phyloP scores from a whole-genome alignment of 2,329 filamentous ascomycete species.

The Thelonectria discophora region DNA sequence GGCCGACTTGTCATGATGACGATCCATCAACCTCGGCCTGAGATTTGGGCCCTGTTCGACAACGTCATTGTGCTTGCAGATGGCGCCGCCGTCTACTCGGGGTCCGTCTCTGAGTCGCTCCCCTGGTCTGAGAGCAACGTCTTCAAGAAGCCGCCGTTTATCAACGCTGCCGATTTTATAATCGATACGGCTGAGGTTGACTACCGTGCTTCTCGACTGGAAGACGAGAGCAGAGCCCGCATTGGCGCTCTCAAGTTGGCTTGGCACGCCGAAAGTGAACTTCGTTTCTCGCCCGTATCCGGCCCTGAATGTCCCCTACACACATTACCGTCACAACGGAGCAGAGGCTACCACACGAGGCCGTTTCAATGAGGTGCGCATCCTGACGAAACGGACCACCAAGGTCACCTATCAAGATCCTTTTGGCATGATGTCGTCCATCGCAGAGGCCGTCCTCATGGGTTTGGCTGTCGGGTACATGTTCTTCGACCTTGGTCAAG shows the following conservation, averaged over 20 bases:
- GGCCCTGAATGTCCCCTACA: constrained; percentile 44
- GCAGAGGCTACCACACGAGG: constrained; percentile 58
- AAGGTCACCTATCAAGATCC: constrained; percentile 78
- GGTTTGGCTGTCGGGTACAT: constrained; percentile 77
- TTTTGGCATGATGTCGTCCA: constrained; percentile 75
- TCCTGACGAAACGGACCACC: constrained; percentile 74
- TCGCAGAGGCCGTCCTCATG: constrained; percentile 76
- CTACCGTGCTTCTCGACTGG: constrained; percentile 72
- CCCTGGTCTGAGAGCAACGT: constrained; percentile 71
- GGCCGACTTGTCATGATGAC: constrained; percentile 77
- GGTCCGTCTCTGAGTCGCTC: constrained; percentile 64
- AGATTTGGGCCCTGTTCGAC: constrained; percentile 83
- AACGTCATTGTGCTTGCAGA: constrained; percentile 73
- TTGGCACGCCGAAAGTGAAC: constrained; percentile 60
- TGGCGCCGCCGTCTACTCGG: constrained; percentile 75
- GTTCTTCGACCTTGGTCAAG: constrained; percentile 71
- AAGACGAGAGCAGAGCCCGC: constrained; percentile 65
- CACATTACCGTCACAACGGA: constrained; percentile 61
- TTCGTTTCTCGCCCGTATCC: constrained; percentile 36
- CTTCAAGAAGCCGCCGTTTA: constrained; percentile 72
- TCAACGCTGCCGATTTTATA: constrained; percentile 80
- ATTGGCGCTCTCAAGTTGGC: constrained; percentile 68
- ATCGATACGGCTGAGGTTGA: constrained; percentile 80
- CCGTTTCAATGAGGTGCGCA: constrained; percentile 68
- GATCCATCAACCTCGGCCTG: constrained; percentile 80